These are phyloP conservation scores for Saccharomycopsis microspora DNA, from an alignment of 805 yeast species.

Conservation along the genomic window DNA sequence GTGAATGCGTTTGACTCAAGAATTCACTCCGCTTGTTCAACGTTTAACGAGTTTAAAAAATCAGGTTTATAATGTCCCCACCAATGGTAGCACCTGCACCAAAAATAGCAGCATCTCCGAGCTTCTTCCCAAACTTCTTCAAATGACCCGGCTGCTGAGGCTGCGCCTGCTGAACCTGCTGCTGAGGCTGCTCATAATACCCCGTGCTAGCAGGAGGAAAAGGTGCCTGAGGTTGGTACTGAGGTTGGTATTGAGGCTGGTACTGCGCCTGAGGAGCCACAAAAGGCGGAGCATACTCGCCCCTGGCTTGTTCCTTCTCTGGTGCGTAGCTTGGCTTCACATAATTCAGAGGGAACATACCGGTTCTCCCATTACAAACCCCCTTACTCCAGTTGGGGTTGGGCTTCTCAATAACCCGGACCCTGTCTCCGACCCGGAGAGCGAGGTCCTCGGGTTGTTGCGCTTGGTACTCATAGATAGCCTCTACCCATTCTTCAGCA, in stretches of 20 bases:
- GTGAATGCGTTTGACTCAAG: too few species aligned
- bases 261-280: conserved; percentile 11
- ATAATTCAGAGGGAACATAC: conserved; percentile 87
- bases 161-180: conserved; percentile 23
- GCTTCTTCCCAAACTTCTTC: conserved; percentile 62
- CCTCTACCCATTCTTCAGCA: conserved; percentile 41
- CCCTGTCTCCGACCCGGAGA: conserved; percentile 53
- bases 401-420: conserved; percentile 59
- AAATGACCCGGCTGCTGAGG: conserved; percentile 25
- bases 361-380: conserved; percentile 41
- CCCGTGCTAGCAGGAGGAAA: conserved; percentile 41
- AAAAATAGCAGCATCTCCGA: conserved; percentile 87
- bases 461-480: conserved; percentile 62
- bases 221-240: conserved; percentile 24
- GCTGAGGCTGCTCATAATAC: conserved; percentile 31
- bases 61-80: conserved; percentile 64
- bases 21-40: too few species aligned
- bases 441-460: conserved; percentile 68
- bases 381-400: conserved; percentile 94
- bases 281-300: conserved; percentile 1
- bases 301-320: background rate
- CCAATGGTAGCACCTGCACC: conserved; percentile 98
- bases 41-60: conserved; percentile 30
- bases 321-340: conserved; percentile 30
- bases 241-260: conserved; percentile 20